Percentiles rank a stretch among this genome's conserved stretches.
phyloP scores from a whole-genome alignment of 2,329 filamentous ascomycete species.

The Ascomycota sp. region DNA sequence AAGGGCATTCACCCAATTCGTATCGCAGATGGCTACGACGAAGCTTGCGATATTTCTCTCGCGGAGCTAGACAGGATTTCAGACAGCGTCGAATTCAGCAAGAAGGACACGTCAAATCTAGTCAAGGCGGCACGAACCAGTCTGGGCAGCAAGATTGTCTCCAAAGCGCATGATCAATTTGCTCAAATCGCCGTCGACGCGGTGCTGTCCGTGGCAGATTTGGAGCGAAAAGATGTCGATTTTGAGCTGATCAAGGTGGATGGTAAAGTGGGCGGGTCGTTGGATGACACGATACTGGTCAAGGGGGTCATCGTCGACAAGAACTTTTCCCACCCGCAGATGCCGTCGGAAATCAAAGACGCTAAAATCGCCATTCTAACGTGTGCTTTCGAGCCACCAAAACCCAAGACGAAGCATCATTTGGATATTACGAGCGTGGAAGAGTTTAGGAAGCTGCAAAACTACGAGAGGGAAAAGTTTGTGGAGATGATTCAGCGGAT shows the following conservation, averaged over 20 bases:
- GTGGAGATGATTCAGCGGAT: constrained; percentile 97
- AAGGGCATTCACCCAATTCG: constrained; percentile 98
- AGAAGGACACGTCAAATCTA: constrained; percentile 63
- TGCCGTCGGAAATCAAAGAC: constrained; percentile 87
- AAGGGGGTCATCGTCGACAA: constrained; percentile 99
- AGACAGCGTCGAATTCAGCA: constrained; percentile 73
- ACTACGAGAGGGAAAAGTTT: constrained; percentile 91
- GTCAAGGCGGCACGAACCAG: constrained; percentile 90
- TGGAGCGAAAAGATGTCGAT: constrained; percentile 91
- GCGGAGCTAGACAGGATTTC: constrained; percentile 83
- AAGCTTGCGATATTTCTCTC: constrained; percentile 91
- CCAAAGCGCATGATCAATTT: constrained; percentile 96
- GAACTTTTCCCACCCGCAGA: constrained; percentile 98
- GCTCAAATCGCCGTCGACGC: constrained; percentile 94
- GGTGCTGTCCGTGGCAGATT: constrained; percentile 84
- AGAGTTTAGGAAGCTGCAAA: constrained; percentile 95
- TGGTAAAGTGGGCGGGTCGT: constrained; percentile 82
- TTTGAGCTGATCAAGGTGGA: constrained; percentile 99
- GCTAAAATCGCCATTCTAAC: constrained; percentile 96
- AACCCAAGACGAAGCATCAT: constrained; percentile 99
- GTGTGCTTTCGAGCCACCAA: constrained; percentile 94
- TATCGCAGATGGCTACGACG: constrained; percentile 95
- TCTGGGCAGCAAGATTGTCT: constrained; percentile 96
- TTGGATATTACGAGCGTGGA: constrained; percentile 92
- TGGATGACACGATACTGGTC: constrained; percentile 86